Conservation (phyloP, 78 protist species). For the Dictyostelium intermedium region DNA sequence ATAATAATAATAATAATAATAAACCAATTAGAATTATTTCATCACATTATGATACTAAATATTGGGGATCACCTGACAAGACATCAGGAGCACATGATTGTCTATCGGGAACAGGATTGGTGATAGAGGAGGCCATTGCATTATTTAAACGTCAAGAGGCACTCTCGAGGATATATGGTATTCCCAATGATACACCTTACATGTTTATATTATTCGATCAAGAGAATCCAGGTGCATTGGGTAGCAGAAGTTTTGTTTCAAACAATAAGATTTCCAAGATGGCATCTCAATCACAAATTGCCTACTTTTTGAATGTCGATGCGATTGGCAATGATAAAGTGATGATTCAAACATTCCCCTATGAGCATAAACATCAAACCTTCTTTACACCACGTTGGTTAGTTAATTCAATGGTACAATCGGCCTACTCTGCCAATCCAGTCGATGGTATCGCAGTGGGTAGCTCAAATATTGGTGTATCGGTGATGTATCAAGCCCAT, state of each 20-base stretch:
- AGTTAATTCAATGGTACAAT: not conserved
- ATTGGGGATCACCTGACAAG: constrained; percentile 47
- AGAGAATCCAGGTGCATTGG: constrained; percentile 73
- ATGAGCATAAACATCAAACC: constrained; percentile 36
- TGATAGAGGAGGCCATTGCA: not conserved
- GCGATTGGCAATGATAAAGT: not conserved
- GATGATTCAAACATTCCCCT: constrained; percentile 40
- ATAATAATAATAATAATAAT: not conserved
- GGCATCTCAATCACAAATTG: not conserved
- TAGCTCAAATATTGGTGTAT: constrained; percentile 8
- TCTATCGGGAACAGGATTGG: constrained; percentile 12
- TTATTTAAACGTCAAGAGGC: not conserved
- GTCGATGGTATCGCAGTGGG: constrained; percentile 26
- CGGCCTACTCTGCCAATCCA: not conserved
- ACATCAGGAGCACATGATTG: constrained; percentile 67
- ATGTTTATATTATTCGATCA: constrained; percentile 66
- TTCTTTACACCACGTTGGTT: constrained; percentile 57
- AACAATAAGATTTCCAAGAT: not conserved
- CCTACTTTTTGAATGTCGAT: constrained; percentile 39
- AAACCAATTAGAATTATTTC: constrained; percentile 17
- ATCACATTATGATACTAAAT: constrained; percentile 38
- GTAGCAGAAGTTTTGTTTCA: constrained; percentile 26
- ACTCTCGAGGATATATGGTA: not conserved
- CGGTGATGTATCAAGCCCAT: constrained; percentile 58
- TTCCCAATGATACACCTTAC: not conserved